Base-by-base conservation (phyloP, 2,329 filamentous ascomycete genomes). In the Claviceps africana region DNA sequence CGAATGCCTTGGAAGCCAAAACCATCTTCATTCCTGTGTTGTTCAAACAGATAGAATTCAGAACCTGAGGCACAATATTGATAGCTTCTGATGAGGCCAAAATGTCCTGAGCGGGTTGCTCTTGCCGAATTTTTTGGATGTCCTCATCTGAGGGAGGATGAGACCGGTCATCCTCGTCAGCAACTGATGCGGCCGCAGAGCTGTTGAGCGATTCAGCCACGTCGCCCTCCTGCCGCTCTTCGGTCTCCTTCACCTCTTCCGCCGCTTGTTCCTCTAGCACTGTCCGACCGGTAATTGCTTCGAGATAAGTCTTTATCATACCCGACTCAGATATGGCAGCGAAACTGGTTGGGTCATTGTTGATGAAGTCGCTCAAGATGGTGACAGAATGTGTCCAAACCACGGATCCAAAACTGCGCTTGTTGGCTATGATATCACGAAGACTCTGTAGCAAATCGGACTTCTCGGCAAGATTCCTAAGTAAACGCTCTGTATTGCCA, bases 291-390 rank as follows among this genome's bases (percentile, higher is more conserved):
- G 82, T 94, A 51, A 97, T 79, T 3, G 90, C 82, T 65, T 91
- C 84, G 15, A 99, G 75, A 54, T 96, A 85, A 50, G 83, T 87
- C 64, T 85, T 85, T 61, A 93, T 90, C 59, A 98, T 77, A 22
- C 89, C 89, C 49, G 93, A 91, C 69, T 99, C 93, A 15, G 88
- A 88, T 57, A 99, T 93, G 25, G 95, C 88, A 30, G 88, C 85
- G 65, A 95, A 98, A 66, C 93, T 98, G 0, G 93, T 98, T 0
- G 93, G 93, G 62, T 98, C 93, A 63, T 97, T 96, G 69, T 99
- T 94, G 61, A 99, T 95, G 67, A 98, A 98, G 60, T 88, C 91
- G 63, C 88, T 93, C 49, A 98, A 73, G 53, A 96, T 91, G 51
- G 85, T 90, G 56, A 95, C 88, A 7, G 89, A 86, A 64, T 90